Base-by-base conservation (phyloP, 2,329 filamentous ascomycete genomes). In the Sordariomycetes sp. region DNA sequence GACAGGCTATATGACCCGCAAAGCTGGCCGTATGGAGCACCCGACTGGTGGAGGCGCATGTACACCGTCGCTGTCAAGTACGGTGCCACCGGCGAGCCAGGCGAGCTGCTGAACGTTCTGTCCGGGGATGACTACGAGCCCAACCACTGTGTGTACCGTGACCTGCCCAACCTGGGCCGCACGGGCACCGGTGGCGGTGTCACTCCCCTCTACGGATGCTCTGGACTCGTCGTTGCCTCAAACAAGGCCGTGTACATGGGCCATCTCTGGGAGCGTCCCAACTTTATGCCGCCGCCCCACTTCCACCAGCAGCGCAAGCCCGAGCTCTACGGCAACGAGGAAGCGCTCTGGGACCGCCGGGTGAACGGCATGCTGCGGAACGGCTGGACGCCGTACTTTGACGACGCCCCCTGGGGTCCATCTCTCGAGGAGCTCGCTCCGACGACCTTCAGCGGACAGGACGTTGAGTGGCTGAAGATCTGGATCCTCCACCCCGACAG, bases 41-140 rank as follows among this genome's bases (percentile, higher is more conserved):
- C 76, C 74, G 18, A 57, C 37, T 62, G 61, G 61, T 61, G 40
- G 22, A 11, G 24, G 3, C 52, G 55, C 6, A 80, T 81, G 59
- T 80, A 77, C 60, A 74, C 67, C 54, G 67, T 67, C 51, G 62
- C 65, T 28, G 64, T 63, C 28, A 61, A 34, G 46, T 60, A 61
- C 24, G 57, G 61, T 35, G 50, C 56, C 20, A 51, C 37, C 50
- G 18, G 52, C 25, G 18, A n/a, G 6, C 11, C 46, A 14, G 10
- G 8, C 5, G 11, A 8, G 40, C 40, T 43, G 10, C 25, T 43
- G 5, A 52, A 37, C 12, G 37, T 58, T 6, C 28, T 11, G 1
- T 20, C 40, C 32, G 43, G 32, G 3, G 51, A 59, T 20, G n/a
- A n/a, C 8, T 53, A 53, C 46, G 14, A 35, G 18, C 18, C 56